phyloP scores from a whole-genome alignment of 257 asterid species.

The Craterostigma plantagineum region DNA sequence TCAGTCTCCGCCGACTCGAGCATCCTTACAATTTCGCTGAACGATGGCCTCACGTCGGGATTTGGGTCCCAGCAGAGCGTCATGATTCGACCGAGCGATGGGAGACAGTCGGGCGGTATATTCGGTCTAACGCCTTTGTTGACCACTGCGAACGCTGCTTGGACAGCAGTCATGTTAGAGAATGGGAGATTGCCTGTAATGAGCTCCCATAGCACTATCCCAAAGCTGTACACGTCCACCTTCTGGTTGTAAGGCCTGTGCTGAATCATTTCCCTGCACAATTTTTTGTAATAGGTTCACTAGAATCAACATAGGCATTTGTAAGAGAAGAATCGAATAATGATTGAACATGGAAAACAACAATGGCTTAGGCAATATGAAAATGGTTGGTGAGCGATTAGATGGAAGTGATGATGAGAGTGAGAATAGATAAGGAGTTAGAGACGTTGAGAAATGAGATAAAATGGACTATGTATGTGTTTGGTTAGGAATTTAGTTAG shows the following conservation, averaged over 20 bases:
- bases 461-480: too few species aligned
- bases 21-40: constrained; percentile 72
- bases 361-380: too few species aligned
- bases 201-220: constrained; percentile 95
- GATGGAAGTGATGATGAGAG: too few species aligned
- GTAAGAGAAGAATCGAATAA: too few species aligned
- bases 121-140: constrained; percentile 88
- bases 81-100: constrained; percentile 71
- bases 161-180: constrained; percentile 96
- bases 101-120: constrained; percentile 65
- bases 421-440: too few species aligned
- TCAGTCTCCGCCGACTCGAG: constrained; percentile 85
- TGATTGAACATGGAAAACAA: too few species aligned
- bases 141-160: constrained; percentile 95
- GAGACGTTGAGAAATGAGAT: too few species aligned
- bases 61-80: constrained; percentile 84
- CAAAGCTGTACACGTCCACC: constrained; percentile 93
- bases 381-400: too few species aligned
- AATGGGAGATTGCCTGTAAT: constrained; percentile 96
- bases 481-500: too few species aligned
- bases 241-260: constrained; percentile 92
- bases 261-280: constrained; percentile 95
- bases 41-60: constrained; percentile 80
- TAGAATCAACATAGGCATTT: too few species aligned
- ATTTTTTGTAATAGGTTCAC: constrained; percentile 5